phyloP scores from a whole-genome alignment of 257 asterid species.

The Scutellaria minor region DNA sequence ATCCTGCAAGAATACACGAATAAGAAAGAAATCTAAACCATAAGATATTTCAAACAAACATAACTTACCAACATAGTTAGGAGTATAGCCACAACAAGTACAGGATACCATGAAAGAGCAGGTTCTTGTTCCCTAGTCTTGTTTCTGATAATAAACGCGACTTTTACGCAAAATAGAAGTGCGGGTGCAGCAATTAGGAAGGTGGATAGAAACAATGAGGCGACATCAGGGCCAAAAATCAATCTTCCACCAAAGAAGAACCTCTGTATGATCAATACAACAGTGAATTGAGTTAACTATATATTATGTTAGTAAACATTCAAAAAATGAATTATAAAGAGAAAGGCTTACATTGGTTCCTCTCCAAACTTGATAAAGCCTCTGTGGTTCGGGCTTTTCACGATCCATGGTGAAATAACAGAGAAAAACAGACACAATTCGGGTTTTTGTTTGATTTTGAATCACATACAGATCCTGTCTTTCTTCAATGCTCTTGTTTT shows the following conservation, averaged over 20 bases:
- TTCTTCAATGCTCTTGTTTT: background rate
- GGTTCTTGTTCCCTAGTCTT: constrained; percentile 40
- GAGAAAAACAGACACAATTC: constrained; percentile 15
- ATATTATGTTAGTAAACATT: background rate
- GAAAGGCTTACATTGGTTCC: constrained; percentile 73
- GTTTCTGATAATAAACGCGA: constrained; percentile 45
- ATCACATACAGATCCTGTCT: constrained; percentile 22
- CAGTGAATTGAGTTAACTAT: background rate
- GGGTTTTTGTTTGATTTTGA: background rate
- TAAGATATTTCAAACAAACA: background rate
- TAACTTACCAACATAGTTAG: constrained; percentile 65
- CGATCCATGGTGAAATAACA: constrained; percentile 46
- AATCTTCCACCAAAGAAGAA: constrained; percentile 81
- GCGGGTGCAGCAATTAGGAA: constrained; percentile 60
- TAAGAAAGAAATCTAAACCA: background rate
- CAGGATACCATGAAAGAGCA: constrained; percentile 54
- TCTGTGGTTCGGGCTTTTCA: constrained; percentile 43
- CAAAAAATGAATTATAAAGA: background rate
- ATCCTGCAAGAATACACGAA: constrained; percentile 50
- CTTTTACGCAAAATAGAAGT: constrained; percentile 59
- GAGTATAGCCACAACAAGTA: constrained; percentile 51
- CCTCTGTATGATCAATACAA: constrained; percentile 49
- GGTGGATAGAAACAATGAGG: constrained; percentile 61
- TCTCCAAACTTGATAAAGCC: constrained; percentile 78
- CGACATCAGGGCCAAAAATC: constrained; percentile 77